These are phyloP conservation scores for Kodamaea plutei DNA, from an alignment of 1,139 yeast genomes.

Conservation along the genomic window DNA sequence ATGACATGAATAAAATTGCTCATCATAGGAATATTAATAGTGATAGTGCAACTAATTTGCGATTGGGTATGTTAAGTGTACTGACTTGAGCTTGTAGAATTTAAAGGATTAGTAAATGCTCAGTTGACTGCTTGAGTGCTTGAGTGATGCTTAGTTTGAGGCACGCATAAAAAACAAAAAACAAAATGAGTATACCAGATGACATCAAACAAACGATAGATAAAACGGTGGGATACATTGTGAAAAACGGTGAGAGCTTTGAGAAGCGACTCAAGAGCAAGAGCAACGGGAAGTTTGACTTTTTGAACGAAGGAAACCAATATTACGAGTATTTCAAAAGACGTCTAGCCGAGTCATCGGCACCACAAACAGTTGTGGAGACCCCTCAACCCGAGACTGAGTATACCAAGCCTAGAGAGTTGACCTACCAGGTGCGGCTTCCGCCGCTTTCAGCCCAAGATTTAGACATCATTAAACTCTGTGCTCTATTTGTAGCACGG, in stretches of 20 bases:
- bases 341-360: conserved; percentile 17
- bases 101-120: too few species aligned
- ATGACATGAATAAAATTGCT: too few species aligned
- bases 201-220: conserved; percentile 53
- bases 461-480: conserved; percentile 61
- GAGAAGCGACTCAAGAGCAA: conserved; percentile 56
- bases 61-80: too few species aligned
- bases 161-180: too few species aligned
- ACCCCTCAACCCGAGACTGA: conserved; percentile 14
- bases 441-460: conserved; percentile 63
- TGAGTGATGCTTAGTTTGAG: too few species aligned
- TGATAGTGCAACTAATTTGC: too few species aligned
- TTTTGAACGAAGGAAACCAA: conserved; percentile 51
- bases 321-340: conserved; percentile 56
- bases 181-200: conserved; percentile 37
- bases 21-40: too few species aligned
- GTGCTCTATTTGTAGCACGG: conserved; percentile 64
- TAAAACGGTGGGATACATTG: conserved; percentile 70
- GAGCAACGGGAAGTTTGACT: conserved; percentile 55
- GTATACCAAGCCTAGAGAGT: conserved; percentile 27
- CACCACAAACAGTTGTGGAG: conserved; percentile 3
- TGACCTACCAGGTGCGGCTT: conserved; percentile 45
- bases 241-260: conserved; percentile 63
- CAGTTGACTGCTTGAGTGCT: too few species aligned
- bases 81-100: too few species aligned